A percentile compares a stretch with the other conserved stretches of the same genome.
Evolutionary conservation across 352 stramenopile species (phyloP).

Genomic region (Phytophthora rubi): DNA sequence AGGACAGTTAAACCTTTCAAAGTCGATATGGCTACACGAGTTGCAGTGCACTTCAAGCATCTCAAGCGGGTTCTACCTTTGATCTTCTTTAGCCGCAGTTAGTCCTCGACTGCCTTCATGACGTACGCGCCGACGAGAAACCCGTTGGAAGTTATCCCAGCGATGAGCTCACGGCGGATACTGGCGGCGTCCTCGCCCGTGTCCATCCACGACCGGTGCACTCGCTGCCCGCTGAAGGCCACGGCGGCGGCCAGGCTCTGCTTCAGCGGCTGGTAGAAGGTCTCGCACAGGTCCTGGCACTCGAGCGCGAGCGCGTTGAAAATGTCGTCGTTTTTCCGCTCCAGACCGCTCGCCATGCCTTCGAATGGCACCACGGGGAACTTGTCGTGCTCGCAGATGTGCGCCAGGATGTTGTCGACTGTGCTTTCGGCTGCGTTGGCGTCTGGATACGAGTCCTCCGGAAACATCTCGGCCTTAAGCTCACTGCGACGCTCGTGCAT

Average conservation of each 20-base stretch:
- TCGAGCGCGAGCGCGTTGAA: conserved; percentile 54
- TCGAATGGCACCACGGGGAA: conserved; percentile 56
- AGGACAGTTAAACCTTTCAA: neutral
- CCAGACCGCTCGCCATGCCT: conserved; percentile 39
- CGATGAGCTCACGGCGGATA: conserved; percentile 51
- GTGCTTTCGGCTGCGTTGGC: conserved; percentile 53
- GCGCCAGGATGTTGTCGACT: conserved; percentile 53
- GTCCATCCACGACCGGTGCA: conserved; percentile 55
- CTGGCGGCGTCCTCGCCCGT: conserved; percentile 32
- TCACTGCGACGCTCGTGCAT: conserved; percentile 58
- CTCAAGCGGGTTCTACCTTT: neutral
- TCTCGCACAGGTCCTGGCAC: conserved; percentile 42
- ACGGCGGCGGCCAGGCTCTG: conserved; percentile 25
- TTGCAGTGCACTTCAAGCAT: conserved; percentile 7
- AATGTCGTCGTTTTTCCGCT: conserved; percentile 57
- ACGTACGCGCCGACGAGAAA: conserved; percentile 52
- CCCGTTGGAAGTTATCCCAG: conserved; percentile 38
- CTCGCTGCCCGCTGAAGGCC: conserved; percentile 39
- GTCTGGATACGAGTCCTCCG: conserved; percentile 58
- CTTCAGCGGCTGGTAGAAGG: conserved; percentile 50
- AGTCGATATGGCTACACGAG: conserved; percentile 27
- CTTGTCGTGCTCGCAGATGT: conserved; percentile 60
- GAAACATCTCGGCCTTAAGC: conserved; percentile 55
- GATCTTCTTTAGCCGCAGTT: conserved; percentile 9
- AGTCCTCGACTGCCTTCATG: conserved; percentile 35